phyloP scores from a whole-genome alignment of 805 yeast genomes.

The Myxozyma neglecta region DNA sequence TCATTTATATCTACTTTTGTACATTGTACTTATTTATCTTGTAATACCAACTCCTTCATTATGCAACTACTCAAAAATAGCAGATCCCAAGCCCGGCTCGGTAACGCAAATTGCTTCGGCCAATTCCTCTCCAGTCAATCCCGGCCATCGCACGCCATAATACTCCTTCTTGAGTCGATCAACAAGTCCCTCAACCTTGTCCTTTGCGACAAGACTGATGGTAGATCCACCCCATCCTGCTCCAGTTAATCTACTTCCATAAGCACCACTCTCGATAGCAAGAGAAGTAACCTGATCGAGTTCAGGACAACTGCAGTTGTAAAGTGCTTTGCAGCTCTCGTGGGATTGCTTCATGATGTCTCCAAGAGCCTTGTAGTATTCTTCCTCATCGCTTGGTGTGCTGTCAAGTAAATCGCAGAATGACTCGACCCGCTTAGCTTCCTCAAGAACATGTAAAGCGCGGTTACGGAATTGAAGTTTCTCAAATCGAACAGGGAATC shows the following conservation, averaged over 20 bases:
- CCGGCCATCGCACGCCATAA: constrained; percentile 52
- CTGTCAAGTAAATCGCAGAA: constrained; percentile 47
- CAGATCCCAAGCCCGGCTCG: constrained; percentile 57
- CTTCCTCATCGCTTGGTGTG: constrained; percentile 13
- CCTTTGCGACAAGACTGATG: constrained; percentile 55
- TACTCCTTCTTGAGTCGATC: constrained; percentile 52
- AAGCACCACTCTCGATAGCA: constrained; percentile 57
- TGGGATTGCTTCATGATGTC: constrained; percentile 61
- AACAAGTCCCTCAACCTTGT: constrained; percentile 44
- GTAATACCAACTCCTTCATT: not conserved
- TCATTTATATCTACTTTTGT: not conserved
- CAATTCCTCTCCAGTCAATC: constrained; percentile 48
- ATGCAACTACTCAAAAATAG: constrained; percentile 15
- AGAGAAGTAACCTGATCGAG: constrained; percentile 55
- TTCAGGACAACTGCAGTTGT: constrained; percentile 58
- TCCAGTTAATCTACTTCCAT: constrained; percentile 72
- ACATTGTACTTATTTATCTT: not conserved
- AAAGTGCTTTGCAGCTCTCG: constrained; percentile 49
- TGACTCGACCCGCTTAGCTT: constrained; percentile 58
- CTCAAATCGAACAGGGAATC: constrained; percentile 60
- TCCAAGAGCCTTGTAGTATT: constrained; percentile 52
- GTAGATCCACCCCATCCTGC: constrained; percentile 80
- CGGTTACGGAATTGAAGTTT: constrained; percentile 57
- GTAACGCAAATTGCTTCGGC: constrained; percentile 55
- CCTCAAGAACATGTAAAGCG: constrained; percentile 62